Percentiles rank a stretch among this genome's conserved stretches.
Conservation (phyloP, 495 filamentous ascomycete genomes). For the Talaromyces thailandensis region DNA sequence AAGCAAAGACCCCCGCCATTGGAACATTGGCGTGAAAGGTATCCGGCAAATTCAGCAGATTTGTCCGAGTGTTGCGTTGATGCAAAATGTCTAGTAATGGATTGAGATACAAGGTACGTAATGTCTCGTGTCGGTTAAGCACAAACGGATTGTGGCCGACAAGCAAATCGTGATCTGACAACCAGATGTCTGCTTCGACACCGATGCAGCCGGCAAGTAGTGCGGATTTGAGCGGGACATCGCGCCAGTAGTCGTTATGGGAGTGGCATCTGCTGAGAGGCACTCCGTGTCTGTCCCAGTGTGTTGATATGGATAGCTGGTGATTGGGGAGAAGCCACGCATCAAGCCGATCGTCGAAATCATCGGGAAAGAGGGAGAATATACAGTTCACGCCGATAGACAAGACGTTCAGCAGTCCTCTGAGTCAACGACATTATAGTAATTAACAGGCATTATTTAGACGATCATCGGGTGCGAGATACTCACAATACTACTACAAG, state of each 20-base stretch:
- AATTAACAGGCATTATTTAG: neutral
- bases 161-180: slow-evolving; percentile 47
- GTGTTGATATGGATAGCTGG: slow-evolving; percentile 8
- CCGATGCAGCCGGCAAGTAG: slow-evolving; percentile 51
- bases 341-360: slow-evolving; percentile 33
- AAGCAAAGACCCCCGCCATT: slow-evolving; percentile 31
- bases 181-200: slow-evolving; percentile 72
- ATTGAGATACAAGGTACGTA: slow-evolving; percentile 33
- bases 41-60: neutral
- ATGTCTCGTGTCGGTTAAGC: slow-evolving; percentile 26
- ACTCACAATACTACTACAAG: neutral
- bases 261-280: slow-evolving; percentile 40
- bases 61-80: slow-evolving; percentile 18
- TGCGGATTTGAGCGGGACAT: slow-evolving; percentile 60
- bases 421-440: neutral
- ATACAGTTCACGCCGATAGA: neutral
- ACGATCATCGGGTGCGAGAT: too few species aligned
- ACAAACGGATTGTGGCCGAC: slow-evolving; percentile 31
- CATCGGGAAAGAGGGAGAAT: slow-evolving; percentile 3
- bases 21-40: neutral
- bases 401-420: neutral
- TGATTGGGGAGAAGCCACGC: slow-evolving; percentile 35
- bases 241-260: slow-evolving; percentile 87
- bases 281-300: slow-evolving; percentile 11
- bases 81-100: slow-evolving; percentile 31